These are phyloP conservation scores for Dissophora globulifera DNA, from an alignment of 192 early-diverging fungal genomes.

Conservation along the genomic window DNA sequence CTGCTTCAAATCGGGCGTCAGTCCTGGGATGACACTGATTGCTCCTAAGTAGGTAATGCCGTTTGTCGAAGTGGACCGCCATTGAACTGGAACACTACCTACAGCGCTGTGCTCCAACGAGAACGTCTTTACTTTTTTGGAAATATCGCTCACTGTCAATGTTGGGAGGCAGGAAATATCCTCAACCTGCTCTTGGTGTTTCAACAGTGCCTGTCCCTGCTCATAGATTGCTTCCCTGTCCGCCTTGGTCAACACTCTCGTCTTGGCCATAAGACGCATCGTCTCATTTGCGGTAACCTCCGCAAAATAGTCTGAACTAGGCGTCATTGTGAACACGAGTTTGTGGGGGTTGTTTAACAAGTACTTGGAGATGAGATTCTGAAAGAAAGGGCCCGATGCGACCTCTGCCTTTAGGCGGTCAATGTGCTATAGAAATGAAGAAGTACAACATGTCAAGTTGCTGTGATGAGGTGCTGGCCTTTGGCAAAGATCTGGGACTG, in stretches of 20 bases:
- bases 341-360: slow-evolving; percentile 83
- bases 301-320: slow-evolving; percentile 71
- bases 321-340: slow-evolving; percentile 86
- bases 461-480: too few species aligned
- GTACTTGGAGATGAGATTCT: slow-evolving; percentile 77
- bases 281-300: slow-evolving; percentile 72
- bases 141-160: slow-evolving; percentile 82
- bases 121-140: slow-evolving; percentile 67
- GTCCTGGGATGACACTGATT: slow-evolving; percentile 69
- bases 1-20: slow-evolving; percentile 73
- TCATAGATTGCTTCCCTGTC: slow-evolving; percentile 71
- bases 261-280: slow-evolving; percentile 68
- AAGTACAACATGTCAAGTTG: too few species aligned
- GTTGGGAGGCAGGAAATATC: slow-evolving; percentile 88
- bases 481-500: too few species aligned
- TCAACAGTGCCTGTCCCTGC: slow-evolving; percentile 73
- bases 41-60: slow-evolving; percentile 90
- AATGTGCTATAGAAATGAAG: slow-evolving; percentile 78
- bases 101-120: slow-evolving; percentile 61
- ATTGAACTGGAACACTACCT: slow-evolving; percentile 70
- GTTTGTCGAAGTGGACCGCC: slow-evolving; percentile 86
- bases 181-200: slow-evolving; percentile 77
- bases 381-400: slow-evolving; percentile 74
- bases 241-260: slow-evolving; percentile 64
- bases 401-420: slow-evolving; percentile 72